These are phyloP conservation scores for Austroboletus eburneus DNA, from an alignment of 768 basidiomycete genomes.

Conservation along the genomic window DNA sequence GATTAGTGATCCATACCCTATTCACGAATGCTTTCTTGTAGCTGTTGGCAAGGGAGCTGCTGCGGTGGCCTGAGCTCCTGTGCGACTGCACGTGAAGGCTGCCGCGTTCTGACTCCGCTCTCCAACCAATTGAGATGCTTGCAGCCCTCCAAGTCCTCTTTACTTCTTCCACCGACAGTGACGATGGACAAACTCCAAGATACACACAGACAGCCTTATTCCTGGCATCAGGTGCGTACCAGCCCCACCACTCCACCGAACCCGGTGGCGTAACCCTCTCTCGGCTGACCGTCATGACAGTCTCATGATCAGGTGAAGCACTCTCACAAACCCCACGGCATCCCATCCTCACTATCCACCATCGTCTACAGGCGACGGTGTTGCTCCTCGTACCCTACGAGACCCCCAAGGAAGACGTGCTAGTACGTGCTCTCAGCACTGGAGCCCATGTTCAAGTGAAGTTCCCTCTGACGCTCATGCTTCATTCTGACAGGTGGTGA, in stretches of 20 bases:
- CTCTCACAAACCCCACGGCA: conserved; percentile 8
- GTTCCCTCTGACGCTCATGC: conserved; percentile 1
- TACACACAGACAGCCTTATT: conserved; percentile 48
- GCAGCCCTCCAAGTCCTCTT: conserved; percentile 11
- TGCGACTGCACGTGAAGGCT: conserved; percentile 24
- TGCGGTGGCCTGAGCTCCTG: too few species aligned
- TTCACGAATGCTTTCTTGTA: conserved; percentile 25
- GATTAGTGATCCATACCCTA: conserved; percentile 19
- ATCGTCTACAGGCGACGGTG: conserved; percentile 59
- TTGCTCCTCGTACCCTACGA: conserved; percentile 70
- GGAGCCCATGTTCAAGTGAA: background rate
- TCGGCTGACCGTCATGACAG: conserved; percentile 35
- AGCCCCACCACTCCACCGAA: background rate
- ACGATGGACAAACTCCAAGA: conserved; percentile 27
- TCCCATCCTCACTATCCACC: conserved; percentile 17
- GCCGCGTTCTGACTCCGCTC: conserved; percentile 34
- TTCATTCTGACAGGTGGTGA: conserved; percentile 49
- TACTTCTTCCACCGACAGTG: conserved; percentile 11
- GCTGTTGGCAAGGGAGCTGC: conserved; percentile 29
- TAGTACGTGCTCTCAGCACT: conserved; percentile 43
- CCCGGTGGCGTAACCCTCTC: conserved; percentile 15
- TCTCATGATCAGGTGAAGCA: conserved; percentile 76
- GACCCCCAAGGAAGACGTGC: conserved; percentile 66
- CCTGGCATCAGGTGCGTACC: conserved; percentile 78
- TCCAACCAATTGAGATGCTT: conserved; percentile 22